Conservation (phyloP, 352 stramenopile genomes). For the Pythium scleroteichum region DNA sequence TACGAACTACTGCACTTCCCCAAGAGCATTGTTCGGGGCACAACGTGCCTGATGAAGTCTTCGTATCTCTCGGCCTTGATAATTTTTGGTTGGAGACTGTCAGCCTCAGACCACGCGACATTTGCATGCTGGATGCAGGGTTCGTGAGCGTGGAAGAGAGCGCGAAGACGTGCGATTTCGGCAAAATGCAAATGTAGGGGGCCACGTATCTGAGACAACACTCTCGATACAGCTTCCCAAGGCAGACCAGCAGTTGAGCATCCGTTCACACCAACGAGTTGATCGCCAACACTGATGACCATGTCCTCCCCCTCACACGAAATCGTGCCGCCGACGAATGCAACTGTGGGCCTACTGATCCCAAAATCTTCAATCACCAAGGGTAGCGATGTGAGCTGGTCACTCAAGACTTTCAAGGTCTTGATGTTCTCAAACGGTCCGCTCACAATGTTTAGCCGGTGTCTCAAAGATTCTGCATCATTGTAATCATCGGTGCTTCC, state of each 20-base stretch:
- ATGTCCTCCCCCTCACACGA: not conserved
- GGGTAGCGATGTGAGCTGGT: slow-evolving; percentile 18
- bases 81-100: slow-evolving; percentile 47
- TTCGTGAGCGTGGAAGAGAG: slow-evolving; percentile 54
- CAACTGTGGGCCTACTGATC: slow-evolving; percentile 14
- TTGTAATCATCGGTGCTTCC: not conserved
- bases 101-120: slow-evolving; percentile 60
- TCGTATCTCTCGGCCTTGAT: slow-evolving; percentile 54
- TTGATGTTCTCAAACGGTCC: slow-evolving; percentile 4
- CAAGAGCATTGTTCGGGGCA: slow-evolving; percentile 60
- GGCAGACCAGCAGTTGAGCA: slow-evolving; percentile 30
- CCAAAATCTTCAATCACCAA: slow-evolving; percentile 19
- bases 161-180: slow-evolving; percentile 26
- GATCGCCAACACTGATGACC: slow-evolving; percentile 40
- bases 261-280: slow-evolving; percentile 69
- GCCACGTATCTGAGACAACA: slow-evolving; percentile 24
- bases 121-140: slow-evolving; percentile 64
- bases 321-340: not conserved
- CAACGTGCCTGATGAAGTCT: slow-evolving; percentile 56
- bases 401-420: slow-evolving; percentile 12
- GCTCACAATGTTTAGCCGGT: not conserved
- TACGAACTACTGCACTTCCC: slow-evolving; percentile 57
- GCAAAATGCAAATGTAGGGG: slow-evolving; percentile 55
- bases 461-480: slow-evolving; percentile 1
- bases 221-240: slow-evolving; percentile 15